Percentiles rank a stretch among this genome's conserved stretches.
phyloP scores from a whole-genome alignment of 2,329 filamentous ascomycete species.

The Cercospora sesami region DNA sequence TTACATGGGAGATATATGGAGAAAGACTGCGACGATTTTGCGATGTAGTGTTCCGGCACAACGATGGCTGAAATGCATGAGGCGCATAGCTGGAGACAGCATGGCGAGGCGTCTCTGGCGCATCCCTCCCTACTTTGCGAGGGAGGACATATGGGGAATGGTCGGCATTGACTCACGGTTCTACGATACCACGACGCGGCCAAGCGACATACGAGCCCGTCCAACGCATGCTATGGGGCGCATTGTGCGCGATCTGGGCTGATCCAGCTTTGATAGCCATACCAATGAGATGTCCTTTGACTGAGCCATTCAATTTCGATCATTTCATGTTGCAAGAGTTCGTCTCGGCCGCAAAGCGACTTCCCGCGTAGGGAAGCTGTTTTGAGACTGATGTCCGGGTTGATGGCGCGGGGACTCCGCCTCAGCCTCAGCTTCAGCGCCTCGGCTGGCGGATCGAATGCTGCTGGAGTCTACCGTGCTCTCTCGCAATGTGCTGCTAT shows the following conservation, averaged over 20 bases:
- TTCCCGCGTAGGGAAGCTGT: background rate
- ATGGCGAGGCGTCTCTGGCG: background rate
- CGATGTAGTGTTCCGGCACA: background rate
- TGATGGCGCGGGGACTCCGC: background rate
- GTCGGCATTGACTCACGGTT: conserved; percentile 3
- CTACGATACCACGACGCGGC: conserved; percentile 7
- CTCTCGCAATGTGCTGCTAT: background rate
- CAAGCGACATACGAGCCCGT: background rate
- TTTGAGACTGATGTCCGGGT: background rate
- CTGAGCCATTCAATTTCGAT: background rate
- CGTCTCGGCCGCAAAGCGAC: background rate
- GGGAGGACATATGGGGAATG: background rate
- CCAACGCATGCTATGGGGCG: background rate
- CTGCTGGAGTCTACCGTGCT: background rate
- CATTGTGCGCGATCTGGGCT: background rate
- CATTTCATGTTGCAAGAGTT: background rate
- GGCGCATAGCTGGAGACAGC: background rate
- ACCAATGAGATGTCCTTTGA: background rate
- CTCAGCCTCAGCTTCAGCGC: background rate
- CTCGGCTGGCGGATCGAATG: background rate
- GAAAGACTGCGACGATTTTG: conserved; percentile 2
- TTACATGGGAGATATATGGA: conserved; percentile 3
- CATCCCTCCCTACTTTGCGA: background rate
- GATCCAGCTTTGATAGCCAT: background rate
- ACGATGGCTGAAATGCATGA: background rate